Percentiles rank a stretch among this genome's conserved stretches.
phyloP scores from a whole-genome alignment of 148 eudicot species.

The Camellia lanceoleosa region DNA sequence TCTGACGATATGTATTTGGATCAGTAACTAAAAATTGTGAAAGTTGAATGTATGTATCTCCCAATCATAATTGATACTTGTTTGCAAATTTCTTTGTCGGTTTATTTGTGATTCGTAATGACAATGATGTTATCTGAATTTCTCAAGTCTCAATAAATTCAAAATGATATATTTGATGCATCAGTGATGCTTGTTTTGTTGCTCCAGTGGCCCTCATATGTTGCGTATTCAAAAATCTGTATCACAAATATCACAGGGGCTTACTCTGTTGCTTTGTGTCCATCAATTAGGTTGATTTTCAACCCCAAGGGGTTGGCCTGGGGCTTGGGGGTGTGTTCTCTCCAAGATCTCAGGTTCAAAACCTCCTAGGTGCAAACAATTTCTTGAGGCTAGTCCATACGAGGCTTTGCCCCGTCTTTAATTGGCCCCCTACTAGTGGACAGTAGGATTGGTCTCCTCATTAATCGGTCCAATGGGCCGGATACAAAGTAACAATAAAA shows the following conservation, averaged over 20 bases:
- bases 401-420: too few species aligned
- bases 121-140: neutral
- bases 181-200: neutral
- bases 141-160: slow-evolving; percentile 4
- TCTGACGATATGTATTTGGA: neutral
- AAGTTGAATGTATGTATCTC: neutral
- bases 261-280: neutral
- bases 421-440: too few species aligned
- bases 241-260: neutral
- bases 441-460: too few species aligned
- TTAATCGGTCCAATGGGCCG: too few species aligned
- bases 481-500: too few species aligned
- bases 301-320: too few species aligned
- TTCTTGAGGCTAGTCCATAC: too few species aligned
- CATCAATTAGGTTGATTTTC: neutral
- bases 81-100: neutral
- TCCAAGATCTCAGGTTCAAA: too few species aligned
- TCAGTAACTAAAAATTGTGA: neutral
- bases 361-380: too few species aligned
- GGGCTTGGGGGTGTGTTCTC: too few species aligned
- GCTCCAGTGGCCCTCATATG: neutral
- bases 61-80: neutral
- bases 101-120: neutral
- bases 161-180: neutral
- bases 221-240: neutral